Evolutionary conservation across 31 red algal genomes (phyloP), one percentile per base, ranked within the genome.

Genomic region (Porphyra umbilicalis): DNA sequence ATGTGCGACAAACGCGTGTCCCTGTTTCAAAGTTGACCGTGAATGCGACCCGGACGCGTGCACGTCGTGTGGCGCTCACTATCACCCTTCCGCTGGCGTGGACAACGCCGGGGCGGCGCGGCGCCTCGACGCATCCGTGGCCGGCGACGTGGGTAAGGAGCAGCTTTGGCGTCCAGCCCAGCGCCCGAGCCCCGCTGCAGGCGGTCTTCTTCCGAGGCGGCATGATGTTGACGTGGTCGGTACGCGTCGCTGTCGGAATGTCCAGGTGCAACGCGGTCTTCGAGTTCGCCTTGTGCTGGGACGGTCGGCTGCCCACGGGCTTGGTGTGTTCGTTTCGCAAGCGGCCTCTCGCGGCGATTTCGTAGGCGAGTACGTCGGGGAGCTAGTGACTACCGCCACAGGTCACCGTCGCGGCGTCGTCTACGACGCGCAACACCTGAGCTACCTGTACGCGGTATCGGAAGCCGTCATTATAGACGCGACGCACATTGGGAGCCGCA

Each of bases 341-440:
- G 25, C 36, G 36, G 92, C 96, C 34, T 80, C 83, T 0, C 84
- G 85, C 75, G 83, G 86, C 44, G 85, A 86, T n/a, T 84, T 96
- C 38, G 86, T 99, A 74, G 92, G 89, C 39, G 97, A 99, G 57
- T 99, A 99, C 85, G 87, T 94, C 4, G 97, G 97, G 36, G 94
- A 99, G 81, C 77, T 96, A 25, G 90, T 99, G 30, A 80, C 78
- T 14, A 79, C 93, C 75, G 77, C 89, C 46, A 89, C 92, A 40
- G 90, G 87, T 2, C 92, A 94, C 39, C 78, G 89, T 32, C 91
- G 96, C 33, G 96, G 90, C 80, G 71, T 86, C n/a, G 78, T 94
- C 6, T 94, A 98, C 76, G 92, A 98, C 74, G 82, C 84, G 74
- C 78, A 88, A 9, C 82, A 84, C 39, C 90, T 92, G 77, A 91